Percentiles rank a stretch among this genome's conserved stretches.
Conservation (phyloP, 176 grass and related monocot genomes). For the Canna indica region DNA sequence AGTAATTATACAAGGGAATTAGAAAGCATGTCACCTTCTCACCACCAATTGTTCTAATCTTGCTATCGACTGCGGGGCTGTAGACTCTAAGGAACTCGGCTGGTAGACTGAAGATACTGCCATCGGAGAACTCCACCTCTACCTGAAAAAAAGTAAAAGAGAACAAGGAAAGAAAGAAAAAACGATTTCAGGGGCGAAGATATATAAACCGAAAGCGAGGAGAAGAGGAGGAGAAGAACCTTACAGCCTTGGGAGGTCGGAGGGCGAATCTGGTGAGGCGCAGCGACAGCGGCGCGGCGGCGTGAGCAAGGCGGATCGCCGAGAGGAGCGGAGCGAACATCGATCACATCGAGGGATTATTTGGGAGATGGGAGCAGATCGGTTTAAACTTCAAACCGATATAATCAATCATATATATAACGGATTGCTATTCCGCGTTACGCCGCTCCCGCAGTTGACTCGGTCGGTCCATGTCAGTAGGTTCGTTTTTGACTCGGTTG, state of each 20-base stretch:
- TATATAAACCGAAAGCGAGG: background rate
- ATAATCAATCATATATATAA: too few species aligned
- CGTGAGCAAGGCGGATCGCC: slow-evolving; percentile 36
- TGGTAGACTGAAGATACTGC: slow-evolving; percentile 53
- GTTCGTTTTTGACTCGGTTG: too few species aligned
- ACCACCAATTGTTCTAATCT: slow-evolving; percentile 75
- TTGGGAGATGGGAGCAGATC: background rate
- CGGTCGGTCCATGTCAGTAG: too few species aligned
- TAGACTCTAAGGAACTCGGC: slow-evolving; percentile 90
- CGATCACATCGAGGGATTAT: background rate
- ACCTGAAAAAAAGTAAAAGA: slow-evolving; percentile 31
- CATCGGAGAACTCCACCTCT: slow-evolving; percentile 71
- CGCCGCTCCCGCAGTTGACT: too few species aligned
- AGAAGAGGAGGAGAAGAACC: background rate
- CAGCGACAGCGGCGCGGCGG: slow-evolving; percentile 27
- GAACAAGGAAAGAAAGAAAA: background rate
- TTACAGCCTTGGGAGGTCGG: slow-evolving; percentile 53
- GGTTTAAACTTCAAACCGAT: background rate
- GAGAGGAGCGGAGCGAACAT: slow-evolving; percentile 16
- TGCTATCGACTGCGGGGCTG: slow-evolving; percentile 79
- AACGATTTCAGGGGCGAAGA: background rate
- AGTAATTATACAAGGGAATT: background rate
- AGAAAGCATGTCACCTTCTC: slow-evolving; percentile 59
- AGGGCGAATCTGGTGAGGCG: slow-evolving; percentile 58
- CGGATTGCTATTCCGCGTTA: too few species aligned